Percentiles rank a stretch among this genome's conserved stretches.
phyloP scores from a whole-genome alignment of 2,329 filamentous ascomycete species.

The Diaporthe vaccinii region DNA sequence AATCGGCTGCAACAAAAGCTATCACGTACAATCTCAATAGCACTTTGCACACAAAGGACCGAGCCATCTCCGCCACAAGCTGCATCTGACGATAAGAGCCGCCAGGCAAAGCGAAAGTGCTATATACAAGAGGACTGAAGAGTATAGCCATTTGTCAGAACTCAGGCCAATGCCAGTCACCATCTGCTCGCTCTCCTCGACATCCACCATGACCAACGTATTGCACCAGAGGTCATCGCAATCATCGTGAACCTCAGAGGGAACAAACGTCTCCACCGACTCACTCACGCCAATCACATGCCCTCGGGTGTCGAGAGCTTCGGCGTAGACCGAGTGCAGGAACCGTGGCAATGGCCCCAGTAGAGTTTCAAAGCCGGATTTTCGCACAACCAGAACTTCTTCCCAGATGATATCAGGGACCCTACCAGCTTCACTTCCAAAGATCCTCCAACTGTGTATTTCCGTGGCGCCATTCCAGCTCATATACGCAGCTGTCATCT shows the following conservation, averaged over 20 bases:
- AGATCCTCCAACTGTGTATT: not conserved
- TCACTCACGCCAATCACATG: not conserved
- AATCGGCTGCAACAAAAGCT: not conserved
- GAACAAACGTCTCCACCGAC: not conserved
- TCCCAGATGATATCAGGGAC: not conserved
- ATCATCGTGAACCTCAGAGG: not conserved
- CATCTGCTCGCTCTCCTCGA: not conserved
- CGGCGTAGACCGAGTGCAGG: not conserved
- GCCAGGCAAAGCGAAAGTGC: not conserved
- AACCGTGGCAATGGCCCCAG: not conserved
- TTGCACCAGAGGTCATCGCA: constrained; percentile 16
- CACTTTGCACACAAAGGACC: not conserved
- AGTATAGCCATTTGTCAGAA: not conserved
- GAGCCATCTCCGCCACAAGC: not conserved
- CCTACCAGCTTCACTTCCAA: not conserved
- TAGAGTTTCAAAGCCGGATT: not conserved
- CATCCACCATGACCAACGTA: not conserved
- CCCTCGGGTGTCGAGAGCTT: not conserved
- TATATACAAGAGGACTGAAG: not conserved
- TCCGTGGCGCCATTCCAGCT: constrained; percentile 23
- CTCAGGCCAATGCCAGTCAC: too few species aligned
- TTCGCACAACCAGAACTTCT: not conserved
- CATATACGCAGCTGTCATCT: not conserved
- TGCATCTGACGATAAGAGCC: not conserved
- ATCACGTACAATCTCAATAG: not conserved